Conservation (phyloP, 2,329 filamentous ascomycete genomes). For the Escovopsis sp. region DNA sequence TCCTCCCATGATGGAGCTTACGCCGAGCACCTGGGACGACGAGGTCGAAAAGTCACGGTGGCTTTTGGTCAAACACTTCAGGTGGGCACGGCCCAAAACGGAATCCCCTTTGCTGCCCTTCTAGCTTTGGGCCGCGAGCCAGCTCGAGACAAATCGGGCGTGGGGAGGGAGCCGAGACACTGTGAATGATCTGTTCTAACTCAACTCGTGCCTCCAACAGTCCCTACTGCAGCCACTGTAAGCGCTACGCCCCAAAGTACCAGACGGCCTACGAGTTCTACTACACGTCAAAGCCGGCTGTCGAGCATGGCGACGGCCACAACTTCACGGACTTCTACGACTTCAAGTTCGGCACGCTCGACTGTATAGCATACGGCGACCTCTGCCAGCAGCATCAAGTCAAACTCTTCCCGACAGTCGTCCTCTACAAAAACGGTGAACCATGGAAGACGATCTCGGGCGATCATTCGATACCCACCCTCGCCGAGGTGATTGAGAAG, state of each 20-base stretch:
- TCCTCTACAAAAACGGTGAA: slow-evolving; percentile 67
- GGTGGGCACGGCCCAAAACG: slow-evolving; percentile 27
- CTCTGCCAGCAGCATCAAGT: slow-evolving; percentile 58
- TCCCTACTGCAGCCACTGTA: slow-evolving; percentile 58
- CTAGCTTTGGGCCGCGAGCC: background rate
- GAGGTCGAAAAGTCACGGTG: slow-evolving; percentile 39
- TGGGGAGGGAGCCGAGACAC: slow-evolving; percentile 7
- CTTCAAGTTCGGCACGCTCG: slow-evolving; percentile 73
- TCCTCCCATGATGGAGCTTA: slow-evolving; percentile 48
- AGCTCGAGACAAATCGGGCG: too few relatives aligned
- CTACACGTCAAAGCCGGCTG: slow-evolving; percentile 63
- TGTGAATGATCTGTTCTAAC: slow-evolving; percentile 9
- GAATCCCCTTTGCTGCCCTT: slow-evolving; percentile 1
- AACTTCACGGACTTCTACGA: slow-evolving; percentile 71
- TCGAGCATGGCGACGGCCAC: slow-evolving; percentile 37
- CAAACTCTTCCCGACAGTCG: slow-evolving; percentile 58
- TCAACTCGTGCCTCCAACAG: slow-evolving; percentile 17
- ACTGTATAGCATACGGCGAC: slow-evolving; percentile 74
- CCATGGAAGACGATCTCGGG: slow-evolving; percentile 49
- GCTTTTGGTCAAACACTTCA: slow-evolving; percentile 50
- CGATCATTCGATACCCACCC: slow-evolving; percentile 46
- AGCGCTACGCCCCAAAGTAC: slow-evolving; percentile 65
- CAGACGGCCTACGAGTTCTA: slow-evolving; percentile 95
- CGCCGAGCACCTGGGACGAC: slow-evolving; percentile 40
- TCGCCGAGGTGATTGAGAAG: slow-evolving; percentile 62